Percentiles rank a stretch among this genome's conserved stretches.
phyloP scores from a whole-genome alignment of 1,139 yeast species.

The Kodamaea sp. region DNA sequence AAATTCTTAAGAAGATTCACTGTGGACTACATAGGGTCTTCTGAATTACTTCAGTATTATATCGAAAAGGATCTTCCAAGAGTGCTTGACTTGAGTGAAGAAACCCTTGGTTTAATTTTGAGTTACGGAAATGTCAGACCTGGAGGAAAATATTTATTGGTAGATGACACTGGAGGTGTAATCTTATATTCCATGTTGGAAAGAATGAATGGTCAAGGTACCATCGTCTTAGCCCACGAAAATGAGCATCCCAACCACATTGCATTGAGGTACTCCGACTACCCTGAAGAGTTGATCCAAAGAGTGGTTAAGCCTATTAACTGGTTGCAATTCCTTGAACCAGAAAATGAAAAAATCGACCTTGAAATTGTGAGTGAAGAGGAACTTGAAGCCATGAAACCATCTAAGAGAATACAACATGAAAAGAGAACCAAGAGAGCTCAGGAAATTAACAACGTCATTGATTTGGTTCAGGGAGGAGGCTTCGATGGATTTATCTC shows the following conservation, averaged over 20 bases:
- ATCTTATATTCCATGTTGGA: slow-evolving; percentile 83
- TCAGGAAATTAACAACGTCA: slow-evolving; percentile 51
- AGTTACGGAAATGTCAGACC: slow-evolving; percentile 81
- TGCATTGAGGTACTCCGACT: slow-evolving; percentile 66
- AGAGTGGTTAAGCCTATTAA: slow-evolving; percentile 68
- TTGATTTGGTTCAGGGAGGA: slow-evolving; percentile 50
- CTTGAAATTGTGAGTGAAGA: slow-evolving; percentile 53
- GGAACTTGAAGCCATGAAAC: slow-evolving; percentile 56
- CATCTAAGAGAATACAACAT: slow-evolving; percentile 66
- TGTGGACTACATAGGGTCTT: slow-evolving; percentile 74
- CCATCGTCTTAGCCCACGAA: slow-evolving; percentile 78
- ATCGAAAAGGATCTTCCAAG: slow-evolving; percentile 70
- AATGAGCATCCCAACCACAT: slow-evolving; percentile 88
- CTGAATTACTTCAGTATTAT: slow-evolving; percentile 73
- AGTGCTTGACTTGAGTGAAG: slow-evolving; percentile 82
- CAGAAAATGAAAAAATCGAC: slow-evolving; percentile 58
- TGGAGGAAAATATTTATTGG: slow-evolving; percentile 83
- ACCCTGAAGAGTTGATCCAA: slow-evolving; percentile 51
- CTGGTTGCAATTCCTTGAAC: slow-evolving; percentile 80
- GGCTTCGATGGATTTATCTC: slow-evolving; percentile 78
- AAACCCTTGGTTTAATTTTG: slow-evolving; percentile 73
- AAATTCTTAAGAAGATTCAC: slow-evolving; percentile 87
- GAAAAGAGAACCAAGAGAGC: slow-evolving; percentile 64
- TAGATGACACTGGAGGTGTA: slow-evolving; percentile 92
- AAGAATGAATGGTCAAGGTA: slow-evolving; percentile 83